Evolutionary conservation across 1,284 basidiomycete species (phyloP).

Genomic region (Pascua guehoae): DNA sequence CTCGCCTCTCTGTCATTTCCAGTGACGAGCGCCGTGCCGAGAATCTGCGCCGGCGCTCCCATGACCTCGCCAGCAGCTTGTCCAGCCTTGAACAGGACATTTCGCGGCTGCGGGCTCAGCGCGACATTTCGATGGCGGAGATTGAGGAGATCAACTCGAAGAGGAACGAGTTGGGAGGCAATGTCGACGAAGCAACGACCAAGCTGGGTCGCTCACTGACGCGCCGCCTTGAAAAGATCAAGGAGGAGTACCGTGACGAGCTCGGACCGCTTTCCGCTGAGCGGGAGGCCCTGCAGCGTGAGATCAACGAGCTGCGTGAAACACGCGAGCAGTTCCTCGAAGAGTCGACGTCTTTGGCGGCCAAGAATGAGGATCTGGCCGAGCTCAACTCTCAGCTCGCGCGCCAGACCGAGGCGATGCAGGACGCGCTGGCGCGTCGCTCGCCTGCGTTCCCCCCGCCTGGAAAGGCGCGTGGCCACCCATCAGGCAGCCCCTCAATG

Average conservation of each 20-base stretch:
- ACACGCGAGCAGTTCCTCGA: conserved; percentile 82
- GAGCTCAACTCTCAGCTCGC: conserved; percentile 77
- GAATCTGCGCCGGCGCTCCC: conserved; percentile 69
- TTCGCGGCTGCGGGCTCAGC: conserved; percentile 78
- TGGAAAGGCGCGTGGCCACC: conserved; percentile 22
- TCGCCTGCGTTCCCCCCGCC: conserved; percentile 20
- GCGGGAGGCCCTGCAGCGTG: conserved; percentile 71
- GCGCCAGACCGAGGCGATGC: conserved; percentile 63
- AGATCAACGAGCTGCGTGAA: conserved; percentile 82
- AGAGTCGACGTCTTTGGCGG: conserved; percentile 83
- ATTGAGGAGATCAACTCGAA: conserved; percentile 74
- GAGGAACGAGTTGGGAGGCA: conserved; percentile 14
- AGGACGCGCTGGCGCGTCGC: conserved; percentile 41
- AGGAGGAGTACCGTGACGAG: conserved; percentile 79
- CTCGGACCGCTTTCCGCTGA: conserved; percentile 78
- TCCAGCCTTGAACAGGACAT: conserved; percentile 78
- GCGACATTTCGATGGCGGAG: conserved; percentile 87
- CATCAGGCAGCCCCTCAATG: conserved; percentile 47
- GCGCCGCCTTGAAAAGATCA: conserved; percentile 82
- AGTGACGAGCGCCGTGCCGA: conserved; percentile 74
- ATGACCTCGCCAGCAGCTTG: conserved; percentile 73
- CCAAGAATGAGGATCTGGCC: conserved; percentile 85
- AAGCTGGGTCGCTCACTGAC: conserved; percentile 70
- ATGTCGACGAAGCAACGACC: conserved; percentile 28
- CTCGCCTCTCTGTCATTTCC: conserved; percentile 73